Evolutionary conservation across 768 basidiomycete genomes (phyloP).

Genomic region (Rhizopogon vinicolor): DNA sequence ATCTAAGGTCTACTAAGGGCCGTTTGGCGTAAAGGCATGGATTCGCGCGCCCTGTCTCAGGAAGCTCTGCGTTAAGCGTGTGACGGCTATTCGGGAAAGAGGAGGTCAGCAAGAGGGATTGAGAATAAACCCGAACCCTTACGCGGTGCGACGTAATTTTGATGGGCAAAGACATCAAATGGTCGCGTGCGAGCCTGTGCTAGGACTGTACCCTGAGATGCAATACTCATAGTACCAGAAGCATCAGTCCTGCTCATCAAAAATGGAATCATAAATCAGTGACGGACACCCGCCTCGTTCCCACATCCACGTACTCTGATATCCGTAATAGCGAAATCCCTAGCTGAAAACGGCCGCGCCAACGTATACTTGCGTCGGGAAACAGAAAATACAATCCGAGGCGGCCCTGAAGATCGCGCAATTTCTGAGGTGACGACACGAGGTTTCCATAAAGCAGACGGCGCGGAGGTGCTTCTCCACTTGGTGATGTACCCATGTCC

Average conservation of each 20-base stretch:
- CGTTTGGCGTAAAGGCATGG: slow-evolving; percentile 43
- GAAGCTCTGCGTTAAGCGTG: slow-evolving; percentile 54
- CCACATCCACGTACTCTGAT: slow-evolving; percentile 54
- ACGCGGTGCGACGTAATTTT: slow-evolving; percentile 79
- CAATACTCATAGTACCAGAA: slow-evolving; percentile 44
- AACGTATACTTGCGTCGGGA: slow-evolving; percentile 84
- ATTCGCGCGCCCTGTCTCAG: slow-evolving; percentile 54
- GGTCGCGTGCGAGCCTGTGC: slow-evolving; percentile 67
- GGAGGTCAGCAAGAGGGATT: slow-evolving; percentile 7
- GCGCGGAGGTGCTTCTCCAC: slow-evolving; percentile 38
- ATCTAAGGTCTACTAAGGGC: slow-evolving; percentile 26
- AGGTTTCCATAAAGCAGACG: slow-evolving; percentile 80
- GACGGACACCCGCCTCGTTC: slow-evolving; percentile 7
- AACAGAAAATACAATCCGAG: slow-evolving; percentile 86
- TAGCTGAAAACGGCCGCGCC: slow-evolving; percentile 71
- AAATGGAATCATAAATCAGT: slow-evolving; percentile 13
- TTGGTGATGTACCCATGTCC: slow-evolving; percentile 58
- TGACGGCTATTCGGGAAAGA: slow-evolving; percentile 30
- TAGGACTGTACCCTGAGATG: slow-evolving; percentile 59
- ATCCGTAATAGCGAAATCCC: slow-evolving; percentile 70
- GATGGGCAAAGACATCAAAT: slow-evolving; percentile 75
- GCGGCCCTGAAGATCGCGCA: slow-evolving; percentile 78
- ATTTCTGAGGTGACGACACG: slow-evolving; percentile 74
- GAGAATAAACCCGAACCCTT: slow-evolving; percentile 30
- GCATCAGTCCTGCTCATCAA: slow-evolving; percentile 39